phyloP scores from a whole-genome alignment of 2,329 filamentous ascomycete species.

The Pseudogymnoascus sp. region DNA sequence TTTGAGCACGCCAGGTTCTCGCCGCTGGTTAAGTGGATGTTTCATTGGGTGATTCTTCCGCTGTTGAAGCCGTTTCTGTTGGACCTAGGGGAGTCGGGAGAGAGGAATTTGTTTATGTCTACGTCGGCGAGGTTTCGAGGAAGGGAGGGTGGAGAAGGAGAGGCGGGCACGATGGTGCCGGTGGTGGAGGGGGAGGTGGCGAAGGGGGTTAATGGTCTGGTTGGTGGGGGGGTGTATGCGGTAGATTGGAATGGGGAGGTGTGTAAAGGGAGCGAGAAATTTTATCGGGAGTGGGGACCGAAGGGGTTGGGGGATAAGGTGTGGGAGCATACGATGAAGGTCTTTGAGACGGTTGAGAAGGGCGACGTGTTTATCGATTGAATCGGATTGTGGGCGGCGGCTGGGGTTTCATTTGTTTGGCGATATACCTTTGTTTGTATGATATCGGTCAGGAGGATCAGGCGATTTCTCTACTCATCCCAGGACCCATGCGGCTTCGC shows the following conservation, averaged over 20 bases:
- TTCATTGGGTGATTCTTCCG: constrained; percentile 20
- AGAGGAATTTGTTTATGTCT: constrained; percentile 20
- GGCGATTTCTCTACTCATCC: too few relatives aligned
- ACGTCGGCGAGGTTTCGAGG: constrained; percentile 18
- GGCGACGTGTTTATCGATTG: constrained; percentile 16
- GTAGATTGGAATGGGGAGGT: constrained; percentile 16
- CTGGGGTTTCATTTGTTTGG: background rate
- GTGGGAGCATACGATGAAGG: constrained; percentile 20
- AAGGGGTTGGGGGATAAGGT: constrained; percentile 16
- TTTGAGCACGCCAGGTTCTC: constrained; percentile 24
- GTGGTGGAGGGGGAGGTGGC: constrained; percentile 11
- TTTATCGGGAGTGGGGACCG: constrained; percentile 14
- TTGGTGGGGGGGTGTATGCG: constrained; percentile 23
- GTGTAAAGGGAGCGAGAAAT: constrained; percentile 15
- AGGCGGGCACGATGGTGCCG: background rate
- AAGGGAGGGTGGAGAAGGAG: constrained; percentile 5
- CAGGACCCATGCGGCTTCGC: too few relatives aligned
- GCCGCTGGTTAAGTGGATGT: constrained; percentile 25
- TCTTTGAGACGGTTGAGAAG: constrained; percentile 20
- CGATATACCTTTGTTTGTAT: background rate
- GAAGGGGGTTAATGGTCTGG: constrained; percentile 16
- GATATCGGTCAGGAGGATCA: background rate
- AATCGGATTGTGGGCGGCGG: background rate
- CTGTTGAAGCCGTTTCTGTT: constrained; percentile 22
- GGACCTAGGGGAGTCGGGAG: constrained; percentile 23